phyloP scores from a whole-genome alignment of 768 basidiomycete genomes.

The Russula sp. region DNA sequence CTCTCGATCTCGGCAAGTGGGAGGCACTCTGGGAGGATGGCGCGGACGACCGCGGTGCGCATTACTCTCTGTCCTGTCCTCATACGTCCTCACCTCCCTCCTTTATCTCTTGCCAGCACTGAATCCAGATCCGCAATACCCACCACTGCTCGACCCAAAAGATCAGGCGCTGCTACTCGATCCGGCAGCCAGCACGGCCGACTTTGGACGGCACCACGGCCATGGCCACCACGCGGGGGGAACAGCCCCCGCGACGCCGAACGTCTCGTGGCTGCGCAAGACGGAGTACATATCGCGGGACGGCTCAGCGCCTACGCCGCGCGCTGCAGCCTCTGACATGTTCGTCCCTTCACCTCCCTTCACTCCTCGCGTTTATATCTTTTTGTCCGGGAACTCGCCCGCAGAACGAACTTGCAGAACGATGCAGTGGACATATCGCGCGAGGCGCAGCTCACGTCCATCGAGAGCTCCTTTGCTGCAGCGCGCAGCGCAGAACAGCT shows the following conservation, averaged over 20 bases:
- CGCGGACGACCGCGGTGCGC: constrained; percentile 57
- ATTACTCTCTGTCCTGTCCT: background rate
- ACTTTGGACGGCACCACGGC: constrained; percentile 38
- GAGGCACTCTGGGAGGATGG: constrained; percentile 81
- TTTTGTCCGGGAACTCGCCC: constrained; percentile 18
- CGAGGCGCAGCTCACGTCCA: constrained; percentile 66
- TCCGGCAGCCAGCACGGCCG: constrained; percentile 38
- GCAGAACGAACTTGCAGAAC: constrained; percentile 40
- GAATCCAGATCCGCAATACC: constrained; percentile 59
- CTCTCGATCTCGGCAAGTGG: constrained; percentile 79
- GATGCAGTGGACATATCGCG: constrained; percentile 63
- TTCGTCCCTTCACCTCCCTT: constrained; percentile 31
- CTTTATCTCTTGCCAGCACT: constrained; percentile 34
- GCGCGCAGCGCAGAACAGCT: constrained; percentile 59
- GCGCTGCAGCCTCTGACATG: constrained; percentile 45
- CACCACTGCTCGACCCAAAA: constrained; percentile 61
- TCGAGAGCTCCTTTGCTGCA: constrained; percentile 70
- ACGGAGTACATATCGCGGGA: constrained; percentile 82
- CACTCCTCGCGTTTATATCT: background rate
- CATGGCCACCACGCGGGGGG: constrained; percentile 33
- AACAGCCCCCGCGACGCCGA: constrained; percentile 43
- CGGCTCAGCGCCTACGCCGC: constrained; percentile 40
- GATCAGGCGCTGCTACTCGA: constrained; percentile 76
- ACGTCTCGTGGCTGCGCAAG: constrained; percentile 89
- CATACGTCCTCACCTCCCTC: constrained; percentile 3